These are phyloP conservation scores for Fraxinus sp. DNA, from an alignment of 305 asterid species.

Conservation along the genomic window DNA sequence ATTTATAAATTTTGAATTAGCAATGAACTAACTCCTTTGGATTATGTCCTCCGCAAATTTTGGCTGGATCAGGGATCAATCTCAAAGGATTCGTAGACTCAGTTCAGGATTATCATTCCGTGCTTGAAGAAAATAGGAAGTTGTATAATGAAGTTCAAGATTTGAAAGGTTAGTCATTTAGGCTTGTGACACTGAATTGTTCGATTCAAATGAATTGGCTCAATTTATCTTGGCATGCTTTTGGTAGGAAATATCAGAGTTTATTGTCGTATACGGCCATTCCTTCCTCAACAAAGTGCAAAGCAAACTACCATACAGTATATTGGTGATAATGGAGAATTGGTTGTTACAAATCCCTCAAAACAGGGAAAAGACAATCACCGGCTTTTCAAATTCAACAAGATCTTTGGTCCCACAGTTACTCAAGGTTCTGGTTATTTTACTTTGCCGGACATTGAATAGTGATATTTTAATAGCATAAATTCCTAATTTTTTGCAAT, in stretches of 20 bases:
- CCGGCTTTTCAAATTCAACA: constrained; percentile 86
- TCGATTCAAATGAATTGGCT: constrained; percentile 25
- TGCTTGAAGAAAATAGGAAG: constrained; percentile 81
- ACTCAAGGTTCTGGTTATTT: constrained; percentile 67
- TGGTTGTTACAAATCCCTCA: constrained; percentile 75
- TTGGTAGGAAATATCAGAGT: constrained; percentile 84
- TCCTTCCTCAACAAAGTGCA: constrained; percentile 69
- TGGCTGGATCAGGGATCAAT: constrained; percentile 52
- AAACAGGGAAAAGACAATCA: constrained; percentile 84
- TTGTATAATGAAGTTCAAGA: constrained; percentile 94
- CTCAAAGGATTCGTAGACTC: constrained; percentile 68
- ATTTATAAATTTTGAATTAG: constrained; percentile 5
- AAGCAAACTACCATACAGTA: constrained; percentile 75
- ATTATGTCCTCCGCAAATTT: background rate
- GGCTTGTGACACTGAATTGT: constrained; percentile 16
- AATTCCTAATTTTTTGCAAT: constrained; percentile 3
- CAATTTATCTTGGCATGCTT: constrained; percentile 21
- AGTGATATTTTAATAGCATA: constrained; percentile 6
- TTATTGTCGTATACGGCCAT: constrained; percentile 87
- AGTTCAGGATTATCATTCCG: constrained; percentile 74
- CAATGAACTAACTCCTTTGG: constrained; percentile 5
- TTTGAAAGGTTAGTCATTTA: constrained; percentile 69
- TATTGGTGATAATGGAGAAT: constrained; percentile 83
- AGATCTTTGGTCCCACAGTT: constrained; percentile 71
- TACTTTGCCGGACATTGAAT: background rate